Percentiles rank a stretch among this genome's conserved stretches.
Evolutionary conservation across 2,329 filamentous ascomycete genomes (phyloP).

Genomic region (Aschersonia sp.): DNA sequence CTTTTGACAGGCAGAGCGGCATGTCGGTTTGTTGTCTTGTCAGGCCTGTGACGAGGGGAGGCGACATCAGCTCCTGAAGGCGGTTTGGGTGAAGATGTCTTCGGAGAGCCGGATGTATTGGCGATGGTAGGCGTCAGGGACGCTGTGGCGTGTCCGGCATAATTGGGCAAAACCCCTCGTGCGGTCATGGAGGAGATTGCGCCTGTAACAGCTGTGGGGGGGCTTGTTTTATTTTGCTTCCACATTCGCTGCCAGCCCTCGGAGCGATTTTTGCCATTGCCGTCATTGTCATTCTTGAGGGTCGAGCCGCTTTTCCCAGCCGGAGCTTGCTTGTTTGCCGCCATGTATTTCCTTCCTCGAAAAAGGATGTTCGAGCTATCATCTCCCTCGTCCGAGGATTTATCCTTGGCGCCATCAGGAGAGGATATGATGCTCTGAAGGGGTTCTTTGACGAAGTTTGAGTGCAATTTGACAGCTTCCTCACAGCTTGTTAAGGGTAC

Average conservation of each 20-base stretch:
- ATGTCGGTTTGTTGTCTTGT: slow-evolving; percentile 30
- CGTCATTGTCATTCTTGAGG: background rate
- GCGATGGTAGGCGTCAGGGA: slow-evolving; percentile 30
- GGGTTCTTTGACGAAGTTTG: slow-evolving; percentile 13
- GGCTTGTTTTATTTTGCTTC: slow-evolving; percentile 36
- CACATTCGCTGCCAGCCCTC: slow-evolving; percentile 35
- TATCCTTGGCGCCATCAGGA: slow-evolving; percentile 8
- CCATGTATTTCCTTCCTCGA: slow-evolving; percentile 18
- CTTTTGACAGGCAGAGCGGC: background rate
- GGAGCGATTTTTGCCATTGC: slow-evolving; percentile 21
- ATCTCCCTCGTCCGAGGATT: slow-evolving; percentile 16
- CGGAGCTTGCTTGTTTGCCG: slow-evolving; percentile 3
- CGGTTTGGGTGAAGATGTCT: slow-evolving; percentile 13
- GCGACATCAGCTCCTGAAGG: slow-evolving; percentile 6
- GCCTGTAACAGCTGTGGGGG: slow-evolving; percentile 24
- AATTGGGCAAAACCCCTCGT: slow-evolving; percentile 39
- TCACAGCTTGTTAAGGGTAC: slow-evolving; percentile 10
- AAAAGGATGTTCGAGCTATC: slow-evolving; percentile 21
- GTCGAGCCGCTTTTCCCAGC: background rate
- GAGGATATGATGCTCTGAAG: slow-evolving; percentile 1
- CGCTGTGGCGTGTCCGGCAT: slow-evolving; percentile 35
- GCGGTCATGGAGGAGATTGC: slow-evolving; percentile 38
- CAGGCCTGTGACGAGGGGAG: slow-evolving; percentile 11
- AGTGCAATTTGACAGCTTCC: slow-evolving; percentile 12
- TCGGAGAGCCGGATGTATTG: slow-evolving; percentile 20